Base-by-base conservation (phyloP, 352 stramenopile species). In the Thalassiosira mediterranea region DNA sequence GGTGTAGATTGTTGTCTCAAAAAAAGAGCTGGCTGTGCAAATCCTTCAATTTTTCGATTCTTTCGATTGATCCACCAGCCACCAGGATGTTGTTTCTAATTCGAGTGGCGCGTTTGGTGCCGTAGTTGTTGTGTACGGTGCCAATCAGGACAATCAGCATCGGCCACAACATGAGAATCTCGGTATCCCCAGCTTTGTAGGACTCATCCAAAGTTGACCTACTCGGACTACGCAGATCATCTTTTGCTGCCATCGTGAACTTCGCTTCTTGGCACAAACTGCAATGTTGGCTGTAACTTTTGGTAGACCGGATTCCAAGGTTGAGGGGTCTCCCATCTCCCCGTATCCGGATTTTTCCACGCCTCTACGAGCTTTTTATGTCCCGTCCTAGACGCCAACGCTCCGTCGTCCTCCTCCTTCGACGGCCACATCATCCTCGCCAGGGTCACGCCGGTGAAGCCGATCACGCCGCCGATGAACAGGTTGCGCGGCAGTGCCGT, bases 221-320 rank as follows among this genome's bases (percentile, higher is more conserved):
- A n/a, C n/a, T n/a, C n/a, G n/a, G n/a, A n/a, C n/a, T n/a, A n/a
- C n/a, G n/a, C n/a, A n/a, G n/a, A n/a, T n/a, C n/a, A n/a, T 37
- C 25, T 31, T 63, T 52, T 46, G 58, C 56, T 79, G 11, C n/a
- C 26, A 25, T 72, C 62, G 26, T 79, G 38, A 23, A 92, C 81
- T 52, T 89, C 66, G 40, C 88, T 68, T 49, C 86, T 73, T 31
- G 81, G 79, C 19, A 92, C 77, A 1, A 90, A 53, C 44, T 90
- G 58, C 51, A 92, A 63, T 38, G 63, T 61, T 23, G 87, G 87
- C 59, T 81, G 63, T 4, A 92, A 54, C 34, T 64, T 64, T 66
- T 78, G 76, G 72, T 90, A 92, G 11, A 65, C 53, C 19, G 73
- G 69, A 83, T 92, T 81, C 87, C 87, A 92, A 2, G 87, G 87